Percentiles rank a stretch among this genome's conserved stretches.
Evolutionary conservation across 1,139 yeast species (phyloP).

Genomic region (Saccharomyces hybrid): DNA sequence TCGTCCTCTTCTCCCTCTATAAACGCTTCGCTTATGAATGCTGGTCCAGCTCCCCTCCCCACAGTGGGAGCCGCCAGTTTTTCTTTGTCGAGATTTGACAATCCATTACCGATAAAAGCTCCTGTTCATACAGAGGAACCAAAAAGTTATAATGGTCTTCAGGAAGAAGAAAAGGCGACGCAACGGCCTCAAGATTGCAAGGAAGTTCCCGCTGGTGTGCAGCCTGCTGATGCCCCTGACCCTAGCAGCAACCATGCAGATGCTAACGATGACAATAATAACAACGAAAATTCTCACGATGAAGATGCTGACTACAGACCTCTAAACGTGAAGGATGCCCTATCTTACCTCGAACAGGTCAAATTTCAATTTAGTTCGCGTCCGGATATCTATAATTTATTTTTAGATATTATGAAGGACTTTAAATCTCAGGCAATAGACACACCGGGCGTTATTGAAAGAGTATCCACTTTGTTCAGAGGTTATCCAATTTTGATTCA

Average conservation of each 20-base stretch:
- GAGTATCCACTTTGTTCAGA: conserved; percentile 82
- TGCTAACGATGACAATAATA: background rate
- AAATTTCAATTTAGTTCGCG: conserved; percentile 86
- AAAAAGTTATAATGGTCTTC: background rate
- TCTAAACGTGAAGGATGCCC: conserved; percentile 90
- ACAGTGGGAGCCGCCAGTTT: background rate
- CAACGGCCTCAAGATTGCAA: background rate
- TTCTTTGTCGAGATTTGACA: conserved; percentile 28
- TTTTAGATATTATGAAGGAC: conserved; percentile 96
- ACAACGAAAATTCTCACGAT: background rate
- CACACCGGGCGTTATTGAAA: conserved; percentile 96
- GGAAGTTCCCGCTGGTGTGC: conserved; percentile 15
- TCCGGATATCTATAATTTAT: conserved; percentile 93
- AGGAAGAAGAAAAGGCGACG: background rate
- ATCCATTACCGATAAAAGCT: conserved; percentile 15
- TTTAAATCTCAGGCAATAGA: conserved; percentile 93
- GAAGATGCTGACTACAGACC: conserved; percentile 55
- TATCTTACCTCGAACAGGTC: conserved; percentile 91
- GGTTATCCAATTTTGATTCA: conserved; percentile 93
- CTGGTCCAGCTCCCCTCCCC: background rate
- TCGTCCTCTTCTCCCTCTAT: background rate
- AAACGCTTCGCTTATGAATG: background rate
- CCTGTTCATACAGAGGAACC: background rate
- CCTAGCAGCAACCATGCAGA: conserved; percentile 13
- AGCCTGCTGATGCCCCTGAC: conserved; percentile 10